Base-by-base conservation (phyloP, 768 basidiomycete genomes). In the Macrolepiota fuliginosa region DNA sequence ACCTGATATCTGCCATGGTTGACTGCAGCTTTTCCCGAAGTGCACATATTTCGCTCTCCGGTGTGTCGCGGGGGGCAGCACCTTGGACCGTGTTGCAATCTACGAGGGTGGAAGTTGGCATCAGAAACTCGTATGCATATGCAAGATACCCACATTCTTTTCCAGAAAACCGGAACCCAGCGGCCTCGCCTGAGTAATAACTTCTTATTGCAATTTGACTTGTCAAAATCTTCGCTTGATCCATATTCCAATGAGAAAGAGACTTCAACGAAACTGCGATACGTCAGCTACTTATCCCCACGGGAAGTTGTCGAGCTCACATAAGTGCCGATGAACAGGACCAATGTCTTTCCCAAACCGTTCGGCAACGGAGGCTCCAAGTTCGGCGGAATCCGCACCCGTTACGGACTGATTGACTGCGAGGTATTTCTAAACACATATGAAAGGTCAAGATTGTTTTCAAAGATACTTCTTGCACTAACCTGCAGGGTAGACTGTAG, bases 401-500 rank as follows among this genome's bases (percentile, higher is more conserved):
- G 87, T 80, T 4, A 85, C 75, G 0, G 88, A 84, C 66, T 89
- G 86, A 65, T 88, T 89, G 27, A 88, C 79, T 51, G 90, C 83
- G 25, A 98, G 83, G 72, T 99, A 98, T 85, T 91, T 92, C 93
- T 97, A 32, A 27, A 27, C 7, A 7, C 29, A 32, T 7, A n/a
- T 22, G 32, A 56, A 25, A 35, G 49, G 24, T 19, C 42, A 58
- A 63, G 27, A 35, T 57, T 10, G 39, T 32, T 56, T 40, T 10
- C 49, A 27, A 32, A n/a, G 29, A 25, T 61, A 58, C 17, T 11
- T 10, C 52, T 46, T 51, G 13, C 36, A 68, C 79, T 46, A 68
- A 91, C 94, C 83, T 96, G 94, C 57, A 99, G 77, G 0, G 93
- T 94, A 0, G 94, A 92, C 64, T 96, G 94, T 52, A 98, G 76